These are phyloP conservation scores for Rhizophagus clarus DNA, from an alignment of 192 early-diverging fungal species.

Conservation along the genomic window DNA sequence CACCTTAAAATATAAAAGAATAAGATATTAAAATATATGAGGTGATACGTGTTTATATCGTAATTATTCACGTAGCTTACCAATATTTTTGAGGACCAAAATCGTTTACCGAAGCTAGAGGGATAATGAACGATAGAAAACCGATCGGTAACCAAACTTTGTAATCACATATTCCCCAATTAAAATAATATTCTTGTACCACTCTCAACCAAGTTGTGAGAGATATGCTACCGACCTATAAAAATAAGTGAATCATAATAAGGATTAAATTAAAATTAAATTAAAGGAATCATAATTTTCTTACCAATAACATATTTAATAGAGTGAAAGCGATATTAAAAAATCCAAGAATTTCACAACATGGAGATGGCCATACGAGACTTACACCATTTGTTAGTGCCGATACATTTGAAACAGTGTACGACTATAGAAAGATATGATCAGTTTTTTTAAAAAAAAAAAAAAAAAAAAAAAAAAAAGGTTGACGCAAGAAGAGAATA, in stretches of 20 bases:
- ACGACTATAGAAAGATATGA: background rate
- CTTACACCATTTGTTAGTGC: background rate
- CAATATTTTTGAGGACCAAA: background rate
- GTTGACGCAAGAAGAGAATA: no score
- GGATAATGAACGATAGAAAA: background rate
- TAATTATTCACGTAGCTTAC: background rate
- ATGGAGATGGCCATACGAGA: background rate
- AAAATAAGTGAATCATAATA: no score
- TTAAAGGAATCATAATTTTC: no score
- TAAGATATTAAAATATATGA: no score
- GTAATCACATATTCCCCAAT: constrained; percentile 3
- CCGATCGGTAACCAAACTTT: background rate
- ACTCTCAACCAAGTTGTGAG: background rate
- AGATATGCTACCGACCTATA: background rate
- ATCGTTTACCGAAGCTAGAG: no score
- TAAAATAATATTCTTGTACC: background rate
- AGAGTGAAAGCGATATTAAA: background rate
- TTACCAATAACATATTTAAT: background rate
- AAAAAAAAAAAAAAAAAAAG: no score
- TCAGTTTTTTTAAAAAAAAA: no score
- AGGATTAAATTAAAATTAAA: no score
- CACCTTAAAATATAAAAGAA: no score
- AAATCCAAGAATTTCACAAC: background rate
- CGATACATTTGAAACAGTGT: background rate
- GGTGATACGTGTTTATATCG: no score